Evolutionary conservation across 495 filamentous ascomycete genomes (phyloP).

Genomic region (Penicillium malachiteum): DNA sequence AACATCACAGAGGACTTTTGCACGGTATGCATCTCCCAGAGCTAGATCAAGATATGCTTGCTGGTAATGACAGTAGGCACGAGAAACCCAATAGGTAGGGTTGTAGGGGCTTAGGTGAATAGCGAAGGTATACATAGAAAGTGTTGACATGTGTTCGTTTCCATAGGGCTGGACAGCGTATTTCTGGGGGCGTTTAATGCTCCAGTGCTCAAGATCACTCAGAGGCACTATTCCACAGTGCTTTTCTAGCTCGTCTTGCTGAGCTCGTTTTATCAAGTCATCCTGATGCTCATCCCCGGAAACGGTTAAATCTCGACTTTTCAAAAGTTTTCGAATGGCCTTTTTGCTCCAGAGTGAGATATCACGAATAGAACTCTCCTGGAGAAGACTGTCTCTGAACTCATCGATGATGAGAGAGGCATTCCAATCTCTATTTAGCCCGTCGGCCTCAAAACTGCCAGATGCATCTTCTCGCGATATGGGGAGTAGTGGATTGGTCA

Average conservation of each 20-base stretch:
- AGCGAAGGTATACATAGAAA: conserved; percentile 39
- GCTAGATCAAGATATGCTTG: conserved; percentile 81
- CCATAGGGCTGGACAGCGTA: conserved; percentile 14
- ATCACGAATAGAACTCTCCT: background rate
- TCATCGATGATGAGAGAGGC: background rate
- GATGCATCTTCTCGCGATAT: conserved; percentile 4
- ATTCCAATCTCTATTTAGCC: background rate
- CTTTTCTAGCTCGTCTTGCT: conserved; percentile 3
- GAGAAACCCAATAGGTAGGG: conserved; percentile 63
- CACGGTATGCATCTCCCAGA: conserved; percentile 78
- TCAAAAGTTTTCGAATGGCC: conserved; percentile 3
- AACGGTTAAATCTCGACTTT: background rate
- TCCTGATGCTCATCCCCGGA: background rate
- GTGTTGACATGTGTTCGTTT: conserved; percentile 9
- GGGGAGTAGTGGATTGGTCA: conserved; percentile 14
- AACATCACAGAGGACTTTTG: conserved; percentile 59
- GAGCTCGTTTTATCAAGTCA: conserved; percentile 4
- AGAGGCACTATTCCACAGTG: conserved; percentile 13
- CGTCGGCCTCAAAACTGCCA: background rate
- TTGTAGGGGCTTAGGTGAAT: conserved; percentile 61
- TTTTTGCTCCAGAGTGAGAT: conserved; percentile 1
- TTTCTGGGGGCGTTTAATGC: conserved; percentile 12
- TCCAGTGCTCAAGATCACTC: conserved; percentile 26
- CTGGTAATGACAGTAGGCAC: conserved; percentile 65
- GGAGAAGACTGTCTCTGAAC: background rate